Evolutionary conservation across 1,284 basidiomycete genomes (phyloP).

Genomic region (Papiliotrema nemorosa): DNA sequence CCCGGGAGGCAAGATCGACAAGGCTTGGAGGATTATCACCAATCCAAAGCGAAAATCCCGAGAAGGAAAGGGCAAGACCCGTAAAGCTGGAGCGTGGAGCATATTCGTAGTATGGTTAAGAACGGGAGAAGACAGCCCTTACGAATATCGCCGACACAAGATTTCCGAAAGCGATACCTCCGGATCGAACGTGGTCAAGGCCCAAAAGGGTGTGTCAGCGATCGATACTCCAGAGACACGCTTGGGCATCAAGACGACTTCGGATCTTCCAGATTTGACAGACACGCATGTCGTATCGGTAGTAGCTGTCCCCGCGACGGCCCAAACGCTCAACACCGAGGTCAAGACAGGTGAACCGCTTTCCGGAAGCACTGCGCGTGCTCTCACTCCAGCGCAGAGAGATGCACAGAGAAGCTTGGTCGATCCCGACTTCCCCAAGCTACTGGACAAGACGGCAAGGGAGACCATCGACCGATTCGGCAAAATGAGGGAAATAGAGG

Average conservation of each 20-base stretch:
- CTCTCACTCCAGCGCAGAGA: not conserved
- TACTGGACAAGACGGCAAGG: conserved; percentile 9
- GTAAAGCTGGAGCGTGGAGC: not conserved
- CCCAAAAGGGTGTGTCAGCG: too few species aligned
- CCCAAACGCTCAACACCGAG: too few species aligned
- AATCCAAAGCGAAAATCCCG: not conserved
- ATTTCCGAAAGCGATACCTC: too few species aligned
- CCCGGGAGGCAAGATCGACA: not conserved
- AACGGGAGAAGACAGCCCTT: not conserved
- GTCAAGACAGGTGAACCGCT: too few species aligned
- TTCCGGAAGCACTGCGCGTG: not conserved
- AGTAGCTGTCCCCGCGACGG: too few species aligned
- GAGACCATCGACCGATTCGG: conserved; percentile 22
- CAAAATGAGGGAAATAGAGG: conserved; percentile 16
- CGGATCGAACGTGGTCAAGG: too few species aligned
- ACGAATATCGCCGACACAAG: too few species aligned
- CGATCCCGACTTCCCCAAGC: conserved; percentile 15
- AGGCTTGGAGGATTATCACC: conserved; percentile 3
- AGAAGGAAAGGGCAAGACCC: conserved; percentile 1
- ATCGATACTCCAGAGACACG: too few species aligned
- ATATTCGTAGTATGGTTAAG: not conserved
- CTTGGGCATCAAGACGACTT: too few species aligned
- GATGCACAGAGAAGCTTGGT: not conserved
- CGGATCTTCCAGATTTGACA: too few species aligned
- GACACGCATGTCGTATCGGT: too few species aligned